A percentile compares a stretch with the other conserved stretches of the same genome.
Evolutionary conservation across 2,329 filamentous ascomycete genomes (phyloP).

Genomic region (Fusarium sp.): DNA sequence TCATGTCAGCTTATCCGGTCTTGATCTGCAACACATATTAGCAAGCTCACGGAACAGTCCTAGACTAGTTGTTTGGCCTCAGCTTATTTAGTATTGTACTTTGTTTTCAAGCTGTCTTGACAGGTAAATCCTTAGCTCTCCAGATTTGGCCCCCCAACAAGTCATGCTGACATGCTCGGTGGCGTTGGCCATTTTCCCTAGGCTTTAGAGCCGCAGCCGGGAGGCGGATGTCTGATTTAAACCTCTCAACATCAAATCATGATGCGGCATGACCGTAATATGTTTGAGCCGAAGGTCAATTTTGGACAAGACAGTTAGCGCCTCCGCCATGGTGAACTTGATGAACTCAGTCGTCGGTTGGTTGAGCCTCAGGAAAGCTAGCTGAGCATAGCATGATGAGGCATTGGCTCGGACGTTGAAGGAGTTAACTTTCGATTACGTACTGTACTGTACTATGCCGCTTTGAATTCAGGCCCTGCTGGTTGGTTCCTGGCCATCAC

Average conservation of each 20-base stretch:
- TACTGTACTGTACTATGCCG: not conserved
- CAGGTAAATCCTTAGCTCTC: not conserved
- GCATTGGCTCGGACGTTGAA: not conserved
- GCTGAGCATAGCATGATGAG: slow-evolving; percentile 9
- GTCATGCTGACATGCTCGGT: slow-evolving; percentile 37
- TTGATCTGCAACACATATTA: not conserved
- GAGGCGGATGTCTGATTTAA: slow-evolving; percentile 30
- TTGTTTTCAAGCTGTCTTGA: not conserved
- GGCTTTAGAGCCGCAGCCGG: slow-evolving; percentile 33
- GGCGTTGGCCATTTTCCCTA: slow-evolving; percentile 35
- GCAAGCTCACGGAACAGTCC: slow-evolving; percentile 3
- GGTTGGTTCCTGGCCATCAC: slow-evolving; percentile 27
- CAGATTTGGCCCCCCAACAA: slow-evolving; percentile 20
- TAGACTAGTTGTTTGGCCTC: slow-evolving; percentile 3
- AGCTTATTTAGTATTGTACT: not conserved
- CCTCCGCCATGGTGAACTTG: not conserved
- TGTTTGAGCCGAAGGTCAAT: slow-evolving; percentile 18
- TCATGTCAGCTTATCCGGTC: not conserved
- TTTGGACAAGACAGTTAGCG: slow-evolving; percentile 12
- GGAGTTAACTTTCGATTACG: not conserved
- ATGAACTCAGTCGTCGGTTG: slow-evolving; percentile 2
- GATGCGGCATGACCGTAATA: slow-evolving; percentile 16
- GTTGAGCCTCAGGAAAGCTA: slow-evolving; percentile 24
- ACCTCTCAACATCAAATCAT: slow-evolving; percentile 5
- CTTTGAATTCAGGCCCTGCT: slow-evolving; percentile 22